These are phyloP conservation scores for Evernia prunastri DNA, from an alignment of 495 filamentous ascomycete genomes.

Conservation along the genomic window DNA sequence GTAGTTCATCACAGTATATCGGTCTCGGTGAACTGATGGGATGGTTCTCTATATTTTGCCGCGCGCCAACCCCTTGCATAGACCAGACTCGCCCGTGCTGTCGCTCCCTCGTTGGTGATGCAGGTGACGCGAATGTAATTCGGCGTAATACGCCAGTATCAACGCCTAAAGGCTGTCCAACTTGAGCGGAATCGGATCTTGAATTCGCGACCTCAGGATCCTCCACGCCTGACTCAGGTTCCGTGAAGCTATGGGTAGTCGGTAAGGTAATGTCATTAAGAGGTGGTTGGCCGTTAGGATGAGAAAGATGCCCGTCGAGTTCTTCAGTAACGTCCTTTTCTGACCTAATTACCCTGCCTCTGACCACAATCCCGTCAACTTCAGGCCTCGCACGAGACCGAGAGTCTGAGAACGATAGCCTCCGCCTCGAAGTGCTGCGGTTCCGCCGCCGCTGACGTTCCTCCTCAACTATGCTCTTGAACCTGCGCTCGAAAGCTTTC, in stretches of 20 bases:
- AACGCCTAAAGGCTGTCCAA: slow-evolving; percentile 31
- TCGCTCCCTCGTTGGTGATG: slow-evolving; percentile 26
- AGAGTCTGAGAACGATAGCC: slow-evolving; percentile 16
- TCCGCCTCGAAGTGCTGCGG: slow-evolving; percentile 6
- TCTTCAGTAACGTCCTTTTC: slow-evolving; percentile 11
- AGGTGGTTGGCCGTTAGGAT: not conserved
- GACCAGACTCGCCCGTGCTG: slow-evolving; percentile 41
- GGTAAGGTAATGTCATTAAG: not conserved
- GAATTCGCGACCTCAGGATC: not conserved
- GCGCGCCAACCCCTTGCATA: slow-evolving; percentile 50
- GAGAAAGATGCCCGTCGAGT: not conserved
- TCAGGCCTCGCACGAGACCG: not conserved
- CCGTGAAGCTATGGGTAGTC: slow-evolving; percentile 12
- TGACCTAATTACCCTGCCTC: slow-evolving; percentile 14
- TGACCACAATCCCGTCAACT: slow-evolving; percentile 19
- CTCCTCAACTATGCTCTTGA: slow-evolving; percentile 51
- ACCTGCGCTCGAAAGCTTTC: slow-evolving; percentile 62
- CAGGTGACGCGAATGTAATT: slow-evolving; percentile 29
- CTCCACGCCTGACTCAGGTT: not conserved
- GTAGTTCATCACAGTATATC: slow-evolving; percentile 10
- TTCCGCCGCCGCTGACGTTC: slow-evolving; percentile 27
- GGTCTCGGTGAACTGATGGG: slow-evolving; percentile 25
- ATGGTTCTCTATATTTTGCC: slow-evolving; percentile 39
- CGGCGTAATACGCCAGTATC: slow-evolving; percentile 15
- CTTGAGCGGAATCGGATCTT: not conserved